Evolutionary conservation across 129 eudicot genomes (phyloP), one percentile per base, ranked within the genome.

Genomic region (Saussurea involucrata): DNA sequence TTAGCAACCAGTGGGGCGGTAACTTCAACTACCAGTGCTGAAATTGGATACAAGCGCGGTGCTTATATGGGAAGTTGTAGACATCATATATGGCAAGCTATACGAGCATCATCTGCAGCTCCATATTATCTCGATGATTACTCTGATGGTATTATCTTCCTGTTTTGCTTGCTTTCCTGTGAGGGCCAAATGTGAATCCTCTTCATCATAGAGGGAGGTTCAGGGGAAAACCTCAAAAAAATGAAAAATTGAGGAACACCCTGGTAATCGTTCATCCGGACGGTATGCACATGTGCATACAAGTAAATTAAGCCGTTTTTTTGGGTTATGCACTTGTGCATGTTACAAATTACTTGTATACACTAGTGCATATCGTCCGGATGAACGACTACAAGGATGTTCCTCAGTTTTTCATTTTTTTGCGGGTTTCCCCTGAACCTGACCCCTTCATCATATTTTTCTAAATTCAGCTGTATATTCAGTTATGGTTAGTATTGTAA

Each of bases 101-200:
- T 94, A 78, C 87, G 98, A 87, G 98, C 98, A 32, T 94, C 98
- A 75, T 94, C 98, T 67, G 98, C 98, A 3, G 98, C 98, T 69
- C 98, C 98, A 31, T 94, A 94, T 77, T 94, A 94, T 85, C 89
- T 94, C 36, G 98, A 94, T 87, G 98, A 94, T 91, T 94, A 77
- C 85, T 84, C 97, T 27, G 93, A 94, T 84, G 98, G 98, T 94
- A 87, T 70, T 77, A 42, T 55, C 34, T 76, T 71, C 67, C 24
- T 66, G 24, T 75, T 17, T 29, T 27, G 53, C 36, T 80, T 49
- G 61, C 20, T 53, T n/a, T 32, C 31, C 40, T 63, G 0, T 78
- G 21, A 53, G 22, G 22, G 24, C 61, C 61, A 53, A 53, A 53
- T 53, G 61, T 53, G 61, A 53, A n/a, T 46, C 58, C 72, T 29